Percentiles rank a stretch among this genome's conserved stretches.
Conservation (phyloP, 805 yeast genomes). For the Wickerhamiella azyma region DNA sequence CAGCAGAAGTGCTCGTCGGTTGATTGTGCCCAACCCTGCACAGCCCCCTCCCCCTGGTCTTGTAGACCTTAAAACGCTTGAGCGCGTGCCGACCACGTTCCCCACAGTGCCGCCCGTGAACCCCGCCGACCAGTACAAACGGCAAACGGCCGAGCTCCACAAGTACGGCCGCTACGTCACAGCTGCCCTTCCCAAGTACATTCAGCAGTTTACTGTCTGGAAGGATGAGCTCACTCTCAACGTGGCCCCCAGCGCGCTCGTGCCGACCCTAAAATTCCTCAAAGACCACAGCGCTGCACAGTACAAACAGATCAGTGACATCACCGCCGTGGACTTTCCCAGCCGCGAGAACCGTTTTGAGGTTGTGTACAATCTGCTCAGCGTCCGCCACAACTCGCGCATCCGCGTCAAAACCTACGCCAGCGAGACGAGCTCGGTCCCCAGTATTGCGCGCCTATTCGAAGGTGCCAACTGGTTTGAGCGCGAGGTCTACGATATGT, state of each 20-base stretch:
- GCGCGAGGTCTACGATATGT: conserved; percentile 79
- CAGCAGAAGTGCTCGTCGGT: conserved; percentile 7
- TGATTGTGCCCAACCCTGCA: conserved; percentile 4
- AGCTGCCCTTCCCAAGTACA: conserved; percentile 64
- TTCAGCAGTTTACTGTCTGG: conserved; percentile 81
- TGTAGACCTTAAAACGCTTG: not conserved
- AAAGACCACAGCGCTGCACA: conserved; percentile 70
- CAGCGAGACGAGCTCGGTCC: conserved; percentile 68
- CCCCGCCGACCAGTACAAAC: conserved; percentile 64
- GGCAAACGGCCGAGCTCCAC: conserved; percentile 57
- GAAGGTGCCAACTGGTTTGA: conserved; percentile 86
- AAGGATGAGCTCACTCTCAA: conserved; percentile 71
- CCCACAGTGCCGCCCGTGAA: conserved; percentile 41
- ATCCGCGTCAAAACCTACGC: conserved; percentile 84
- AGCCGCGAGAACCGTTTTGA: conserved; percentile 74
- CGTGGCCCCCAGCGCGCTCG: conserved; percentile 60
- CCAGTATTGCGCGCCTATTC: conserved; percentile 55
- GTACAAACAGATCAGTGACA: conserved; percentile 63
- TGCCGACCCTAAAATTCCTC: conserved; percentile 58
- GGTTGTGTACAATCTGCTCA: conserved; percentile 69
- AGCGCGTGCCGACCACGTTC: conserved; percentile 7
- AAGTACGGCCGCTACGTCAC: conserved; percentile 68
- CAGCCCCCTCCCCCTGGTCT: conserved; percentile 5
- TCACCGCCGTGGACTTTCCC: conserved; percentile 81
- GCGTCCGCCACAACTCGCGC: conserved; percentile 73